Base-by-base conservation (phyloP, 345 rosid species). In the Hevea brasiliensis region DNA sequence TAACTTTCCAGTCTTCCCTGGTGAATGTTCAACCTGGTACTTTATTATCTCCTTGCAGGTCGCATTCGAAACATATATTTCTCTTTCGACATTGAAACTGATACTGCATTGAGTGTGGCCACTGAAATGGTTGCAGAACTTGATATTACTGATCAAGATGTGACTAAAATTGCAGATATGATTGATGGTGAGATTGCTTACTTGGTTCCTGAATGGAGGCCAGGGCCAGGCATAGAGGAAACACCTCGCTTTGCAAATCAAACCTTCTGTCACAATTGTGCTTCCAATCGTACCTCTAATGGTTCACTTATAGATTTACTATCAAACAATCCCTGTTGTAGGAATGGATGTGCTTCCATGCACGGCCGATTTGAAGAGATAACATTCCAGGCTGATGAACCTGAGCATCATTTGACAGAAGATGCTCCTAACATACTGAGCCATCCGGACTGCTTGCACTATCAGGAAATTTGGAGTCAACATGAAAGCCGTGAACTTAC, bases 101-200 rank as follows among this genome's bases (percentile, higher is more conserved):
- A 95, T 67, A 89, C 96, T 35, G 98, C 99, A 26, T 76, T 89
- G 41, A 91, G 90, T 41, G 99, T 95, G 53, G 96, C 99, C 37
- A 85, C 87, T n/a, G 99, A 95, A 82, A 95, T 95, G 99, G 93
- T 92, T 32, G 89, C 90, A 1, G 99, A 95, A 66, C 84, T 95
- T 67, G 99, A 95, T 79, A 87, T 95, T 61, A 89, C 85, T 6
- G 92, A 87, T 74, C 91, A 85, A 60, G 97, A 92, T 26, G 96
- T 84, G 76, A 87, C 88, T 8, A 89, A 85, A 66, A 95, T 95
- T 74, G 92, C 99, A 1, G 90, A 87, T 35, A 92, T 89, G 90
- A 95, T 95, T 7, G 96, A 95, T 64, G 94, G 89, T 41, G 99
- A 91, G 83, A 90, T 95, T 64, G 82, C 86, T 71, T 85, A 89